Conservation (phyloP, 768 basidiomycete species). For the Neoboletus subvelutipes region DNA sequence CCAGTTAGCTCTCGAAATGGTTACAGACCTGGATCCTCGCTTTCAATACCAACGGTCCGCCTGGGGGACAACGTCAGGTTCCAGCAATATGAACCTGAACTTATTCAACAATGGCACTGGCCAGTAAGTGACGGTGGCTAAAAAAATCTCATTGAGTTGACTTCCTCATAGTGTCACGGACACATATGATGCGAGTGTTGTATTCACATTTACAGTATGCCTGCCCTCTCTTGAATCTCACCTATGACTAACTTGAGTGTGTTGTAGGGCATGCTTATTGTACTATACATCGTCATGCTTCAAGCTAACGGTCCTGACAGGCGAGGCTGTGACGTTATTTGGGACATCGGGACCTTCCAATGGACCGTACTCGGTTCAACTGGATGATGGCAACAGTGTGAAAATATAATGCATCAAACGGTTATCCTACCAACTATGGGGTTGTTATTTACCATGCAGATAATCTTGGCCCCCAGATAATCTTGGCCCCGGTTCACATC, state of each 20-base stretch:
- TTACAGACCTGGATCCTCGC: slow-evolving; percentile 37
- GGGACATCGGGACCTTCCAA: slow-evolving; percentile 40
- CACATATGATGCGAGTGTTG: slow-evolving; percentile 32
- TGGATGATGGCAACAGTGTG: slow-evolving; percentile 30
- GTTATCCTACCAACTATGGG: slow-evolving; percentile 23
- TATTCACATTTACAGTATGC: slow-evolving; percentile 42
- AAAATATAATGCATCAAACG: slow-evolving; percentile 19
- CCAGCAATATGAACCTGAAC: slow-evolving; percentile 34
- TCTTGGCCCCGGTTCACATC: slow-evolving; percentile 41
- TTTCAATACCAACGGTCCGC: slow-evolving; percentile 37
- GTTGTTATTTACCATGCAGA: slow-evolving; percentile 33
- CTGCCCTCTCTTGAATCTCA: not conserved
- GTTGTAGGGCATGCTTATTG: slow-evolving; percentile 23
- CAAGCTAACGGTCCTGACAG: slow-evolving; percentile 21
- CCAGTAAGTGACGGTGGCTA: slow-evolving; percentile 32
- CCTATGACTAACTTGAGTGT: not conserved
- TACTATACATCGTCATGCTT: not conserved
- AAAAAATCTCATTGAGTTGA: slow-evolving; percentile 1
- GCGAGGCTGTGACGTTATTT: slow-evolving; percentile 46
- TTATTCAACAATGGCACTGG: slow-evolving; percentile 44
- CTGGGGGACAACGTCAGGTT: slow-evolving; percentile 37
- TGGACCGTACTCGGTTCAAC: slow-evolving; percentile 35
- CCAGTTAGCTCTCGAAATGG: slow-evolving; percentile 16
- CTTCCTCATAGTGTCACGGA: slow-evolving; percentile 32
- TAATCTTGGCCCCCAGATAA: no score